Base-by-base conservation (phyloP, 2,329 filamentous ascomycete genomes). In the Akanthomyces muscarius region DNA sequence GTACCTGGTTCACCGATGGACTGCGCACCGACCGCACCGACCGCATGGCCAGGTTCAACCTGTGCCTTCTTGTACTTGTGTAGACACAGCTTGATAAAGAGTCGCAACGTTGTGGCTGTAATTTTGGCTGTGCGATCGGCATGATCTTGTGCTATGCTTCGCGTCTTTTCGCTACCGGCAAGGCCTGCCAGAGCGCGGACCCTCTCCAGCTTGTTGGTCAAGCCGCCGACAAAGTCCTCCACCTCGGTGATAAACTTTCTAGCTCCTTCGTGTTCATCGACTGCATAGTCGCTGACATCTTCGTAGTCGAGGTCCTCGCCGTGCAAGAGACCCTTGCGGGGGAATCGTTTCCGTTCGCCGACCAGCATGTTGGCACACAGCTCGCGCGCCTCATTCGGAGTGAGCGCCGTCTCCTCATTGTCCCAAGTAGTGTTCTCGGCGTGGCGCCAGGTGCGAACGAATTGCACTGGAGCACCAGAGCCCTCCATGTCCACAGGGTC, bases 401-500 rank as follows among this genome's bases (percentile, higher is more conserved):
- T 79, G 66, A 99, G 77, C 21, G 90, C 87, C 5, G 78, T 78
- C 62, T 97, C 92, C 0, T 82, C 77, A 67, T 96, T 94, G 70
- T 89, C 83, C 83, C 91, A 95, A 0, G 92, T 97, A 5, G 87
- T 70, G 77, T 88, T 77, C 81, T 92, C 84, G 5, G 84, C 81
- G 72, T 98, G 94, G 21, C 87, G 92, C 81, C 92, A 98, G 0
- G 94, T 97, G 53, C 94, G 87, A 59, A 91, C 87, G 71, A 98
- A 97, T 71, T 97, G 86, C 57, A 99, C 95, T 5, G 95, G 95
- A 69, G 91, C 91, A 8, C 92, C 94, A 66, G 89, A 89, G 50
- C 92, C 95, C 75, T 99, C 95, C 94, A 99, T 99, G 72, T 98
- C 93, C 23, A 97, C 90, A 1, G 95, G 95, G 74, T 99, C 95